Evolutionary conservation across 2,329 filamentous ascomycete genomes (phyloP).

Genomic region (Colletotrichum gigasporum): DNA sequence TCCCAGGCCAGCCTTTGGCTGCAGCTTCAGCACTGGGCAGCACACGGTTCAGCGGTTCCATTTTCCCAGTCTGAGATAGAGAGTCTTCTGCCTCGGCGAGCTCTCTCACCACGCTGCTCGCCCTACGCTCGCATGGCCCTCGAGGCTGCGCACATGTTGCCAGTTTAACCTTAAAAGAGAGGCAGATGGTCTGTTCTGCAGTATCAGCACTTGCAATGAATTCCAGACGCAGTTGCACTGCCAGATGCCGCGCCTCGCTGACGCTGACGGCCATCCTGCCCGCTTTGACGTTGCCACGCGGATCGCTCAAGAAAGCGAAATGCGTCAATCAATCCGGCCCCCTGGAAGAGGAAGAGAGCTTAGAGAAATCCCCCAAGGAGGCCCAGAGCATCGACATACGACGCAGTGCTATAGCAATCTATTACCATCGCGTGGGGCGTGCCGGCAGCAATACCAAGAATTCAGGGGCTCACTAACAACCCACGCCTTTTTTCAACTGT

Average conservation of each 20-base stretch:
- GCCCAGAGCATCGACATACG: neutral
- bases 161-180: neutral
- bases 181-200: neutral
- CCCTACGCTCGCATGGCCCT: neutral
- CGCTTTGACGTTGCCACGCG: slow-evolving; percentile 4
- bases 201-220: no score
- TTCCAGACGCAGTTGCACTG: no score
- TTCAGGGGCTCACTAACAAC: slow-evolving; percentile 6
- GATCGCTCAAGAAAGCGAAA: neutral
- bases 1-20: neutral
- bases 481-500: slow-evolving; percentile 4
- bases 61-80: neutral
- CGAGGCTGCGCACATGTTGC: neutral
- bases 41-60: slow-evolving; percentile 27
- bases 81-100: neutral
- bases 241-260: neutral
- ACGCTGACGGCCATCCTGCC: neutral
- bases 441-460: slow-evolving; percentile 4
- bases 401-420: no score
- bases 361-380: neutral
- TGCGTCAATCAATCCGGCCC: neutral
- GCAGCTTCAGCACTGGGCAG: slow-evolving; percentile 4
- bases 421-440: neutral
- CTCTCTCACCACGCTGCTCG: neutral
- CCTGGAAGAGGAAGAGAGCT: no score